These are phyloP conservation scores for Tricholoma flavovirens DNA, from an alignment of 768 basidiomycete genomes.

Conservation along the genomic window DNA sequence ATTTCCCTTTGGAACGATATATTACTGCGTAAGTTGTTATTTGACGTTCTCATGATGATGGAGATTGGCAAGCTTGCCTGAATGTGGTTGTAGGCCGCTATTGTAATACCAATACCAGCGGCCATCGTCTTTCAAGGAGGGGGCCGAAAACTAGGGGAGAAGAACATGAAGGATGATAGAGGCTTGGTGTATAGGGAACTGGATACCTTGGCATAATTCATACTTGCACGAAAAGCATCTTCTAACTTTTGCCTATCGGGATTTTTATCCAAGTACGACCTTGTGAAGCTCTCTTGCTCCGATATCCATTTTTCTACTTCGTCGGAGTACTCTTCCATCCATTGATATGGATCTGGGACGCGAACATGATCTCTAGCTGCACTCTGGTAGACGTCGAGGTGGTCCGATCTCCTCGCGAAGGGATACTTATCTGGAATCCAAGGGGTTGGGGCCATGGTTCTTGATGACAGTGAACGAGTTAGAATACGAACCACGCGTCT, in stretches of 20 bases:
- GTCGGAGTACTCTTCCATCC: slow-evolving; percentile 59
- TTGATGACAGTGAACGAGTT: slow-evolving; percentile 19
- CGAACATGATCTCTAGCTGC: slow-evolving; percentile 53
- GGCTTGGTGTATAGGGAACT: neutral
- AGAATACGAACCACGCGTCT: slow-evolving; percentile 20
- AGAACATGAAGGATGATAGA: neutral
- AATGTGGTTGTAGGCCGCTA: slow-evolving; percentile 69
- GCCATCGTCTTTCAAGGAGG: slow-evolving; percentile 53
- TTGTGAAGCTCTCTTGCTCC: slow-evolving; percentile 54
- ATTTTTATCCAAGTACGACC: slow-evolving; percentile 56
- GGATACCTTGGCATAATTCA: slow-evolving; percentile 38
- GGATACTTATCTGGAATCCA: slow-evolving; percentile 65
- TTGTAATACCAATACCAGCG: slow-evolving; percentile 83
- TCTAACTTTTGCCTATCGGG: slow-evolving; percentile 54
- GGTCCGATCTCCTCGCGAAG: slow-evolving; percentile 54
- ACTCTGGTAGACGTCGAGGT: slow-evolving; percentile 66
- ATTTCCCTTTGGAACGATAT: slow-evolving; percentile 50
- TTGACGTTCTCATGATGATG: neutral
- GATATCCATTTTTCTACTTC: slow-evolving; percentile 65
- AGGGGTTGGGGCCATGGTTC: slow-evolving; percentile 33
- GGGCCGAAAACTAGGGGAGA: slow-evolving; percentile 51
- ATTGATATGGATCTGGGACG: slow-evolving; percentile 68
- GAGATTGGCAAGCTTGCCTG: slow-evolving; percentile 31
- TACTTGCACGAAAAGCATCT: slow-evolving; percentile 44
- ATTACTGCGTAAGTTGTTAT: slow-evolving; percentile 37